Evolutionary conservation across 2,329 filamentous ascomycete species (phyloP), one percentile per base, ranked within the genome.

Genomic region (Alternaria sp.): DNA sequence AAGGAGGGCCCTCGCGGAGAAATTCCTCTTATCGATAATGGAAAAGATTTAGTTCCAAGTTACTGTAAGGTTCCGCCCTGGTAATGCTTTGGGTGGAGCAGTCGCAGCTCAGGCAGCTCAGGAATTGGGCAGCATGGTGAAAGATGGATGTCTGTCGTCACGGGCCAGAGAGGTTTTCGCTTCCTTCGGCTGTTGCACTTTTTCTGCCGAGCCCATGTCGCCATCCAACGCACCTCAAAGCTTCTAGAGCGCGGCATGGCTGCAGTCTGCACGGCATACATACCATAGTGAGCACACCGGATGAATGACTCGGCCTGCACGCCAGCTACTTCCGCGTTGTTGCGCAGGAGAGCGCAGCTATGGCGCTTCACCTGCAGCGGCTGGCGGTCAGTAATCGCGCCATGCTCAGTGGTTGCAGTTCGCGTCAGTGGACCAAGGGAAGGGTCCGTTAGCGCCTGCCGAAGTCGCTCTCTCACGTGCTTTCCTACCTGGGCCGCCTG

Each of bases 101-200:
- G 56, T 62, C 49, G 36, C 28, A 32, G 49, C 49, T 52, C 36
- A 40, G 36, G 59, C 43, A 57, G 45, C 68, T 78, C 74, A 77
- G 57, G 72, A 73, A 72, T 75, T 70, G 50, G 74, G 74, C 69
- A 68, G 74, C 74, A 79, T 79, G 74, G 69, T 77, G 75, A 65
- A 71, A 70, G 65, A 61, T 66, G 50, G 23, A 59, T 28, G 43
- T 21, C 49, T 58, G 67, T 66, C 62, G 66, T 65, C 66, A 57
- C 58, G 54, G 57, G 62, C 61, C 52, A 61, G 64, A 66, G 66
- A 75, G 73, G 68, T 74, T 77, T 75, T 70, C 73, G 66, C 59
- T 59, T 44, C 59, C 26, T 50, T 43, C 66, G 32, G 57, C 63
- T 50, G 36, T 45, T 47, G 50, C 51, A 55, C 51, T 60, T 63